A percentile compares a stretch with the other conserved stretches of the same genome.
Conservation (phyloP, 2,329 filamentous ascomycete species). For the Tolypocladium paradoxum region DNA sequence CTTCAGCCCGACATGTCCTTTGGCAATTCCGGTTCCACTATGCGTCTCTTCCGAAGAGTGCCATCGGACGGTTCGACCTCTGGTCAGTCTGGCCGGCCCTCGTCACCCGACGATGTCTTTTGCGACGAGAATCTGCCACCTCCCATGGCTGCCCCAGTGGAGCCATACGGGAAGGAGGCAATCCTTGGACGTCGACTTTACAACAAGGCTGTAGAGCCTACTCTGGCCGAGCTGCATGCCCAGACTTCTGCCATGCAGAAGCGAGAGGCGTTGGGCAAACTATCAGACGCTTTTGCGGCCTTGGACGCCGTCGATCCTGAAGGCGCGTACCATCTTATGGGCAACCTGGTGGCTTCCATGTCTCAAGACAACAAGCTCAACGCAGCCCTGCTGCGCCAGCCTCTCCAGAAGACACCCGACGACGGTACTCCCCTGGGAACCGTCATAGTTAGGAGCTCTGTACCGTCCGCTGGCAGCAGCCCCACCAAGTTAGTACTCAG, state of each 20-base stretch:
- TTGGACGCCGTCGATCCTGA: slow-evolving; percentile 85
- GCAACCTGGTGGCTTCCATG: slow-evolving; percentile 63
- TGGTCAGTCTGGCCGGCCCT: slow-evolving; percentile 23
- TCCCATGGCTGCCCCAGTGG: slow-evolving; percentile 30
- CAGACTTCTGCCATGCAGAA: slow-evolving; percentile 58
- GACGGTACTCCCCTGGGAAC: slow-evolving; percentile 42
- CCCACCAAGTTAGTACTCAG: slow-evolving; percentile 62
- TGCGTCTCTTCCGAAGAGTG: slow-evolving; percentile 82
- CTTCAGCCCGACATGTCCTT: slow-evolving; percentile 85
- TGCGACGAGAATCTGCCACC: slow-evolving; percentile 57
- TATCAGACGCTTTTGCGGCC: slow-evolving; percentile 76
- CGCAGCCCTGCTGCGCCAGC: slow-evolving; percentile 32
- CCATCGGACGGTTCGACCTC: slow-evolving; percentile 54
- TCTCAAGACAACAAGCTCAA: slow-evolving; percentile 58
- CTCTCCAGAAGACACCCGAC: slow-evolving; percentile 27
- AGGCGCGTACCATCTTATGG: slow-evolving; percentile 76
- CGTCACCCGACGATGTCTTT: slow-evolving; percentile 29
- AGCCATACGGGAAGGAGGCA: slow-evolving; percentile 66
- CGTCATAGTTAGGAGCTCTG: slow-evolving; percentile 45
- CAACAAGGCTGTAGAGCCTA: slow-evolving; percentile 68
- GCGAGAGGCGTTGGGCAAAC: slow-evolving; percentile 69
- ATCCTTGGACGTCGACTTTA: slow-evolving; percentile 73
- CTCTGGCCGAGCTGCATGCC: slow-evolving; percentile 77
- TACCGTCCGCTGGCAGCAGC: slow-evolving; percentile 28
- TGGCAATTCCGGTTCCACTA: slow-evolving; percentile 85